phyloP scores from a whole-genome alignment of 2,329 filamentous ascomycete species.

The Penicillium glabrum region DNA sequence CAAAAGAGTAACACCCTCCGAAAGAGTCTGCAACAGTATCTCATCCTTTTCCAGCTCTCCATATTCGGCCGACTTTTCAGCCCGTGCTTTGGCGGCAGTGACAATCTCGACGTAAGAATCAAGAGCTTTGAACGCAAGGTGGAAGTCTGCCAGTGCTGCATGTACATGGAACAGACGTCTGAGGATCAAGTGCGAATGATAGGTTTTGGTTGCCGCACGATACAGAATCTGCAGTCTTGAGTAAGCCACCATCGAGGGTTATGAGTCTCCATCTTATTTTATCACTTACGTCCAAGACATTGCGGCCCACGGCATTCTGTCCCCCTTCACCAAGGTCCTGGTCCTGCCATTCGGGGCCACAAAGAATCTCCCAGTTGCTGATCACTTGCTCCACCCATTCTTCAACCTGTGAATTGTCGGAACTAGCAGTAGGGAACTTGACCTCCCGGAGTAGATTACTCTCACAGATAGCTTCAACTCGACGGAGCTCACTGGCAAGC shows the following conservation, averaged over 20 bases:
- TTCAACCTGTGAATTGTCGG: slow-evolving; percentile 77
- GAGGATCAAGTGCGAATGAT: slow-evolving; percentile 87
- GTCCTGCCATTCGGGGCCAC: slow-evolving; percentile 76
- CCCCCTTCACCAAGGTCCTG: slow-evolving; percentile 79
- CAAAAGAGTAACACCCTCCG: slow-evolving; percentile 75
- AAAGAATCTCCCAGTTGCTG: slow-evolving; percentile 80
- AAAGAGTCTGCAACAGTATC: slow-evolving; percentile 72
- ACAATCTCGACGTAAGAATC: slow-evolving; percentile 90
- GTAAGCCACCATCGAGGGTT: slow-evolving; percentile 13
- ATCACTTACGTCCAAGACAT: slow-evolving; percentile 65
- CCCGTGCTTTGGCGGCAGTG: slow-evolving; percentile 77
- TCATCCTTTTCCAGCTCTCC: slow-evolving; percentile 79
- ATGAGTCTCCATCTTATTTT: neutral
- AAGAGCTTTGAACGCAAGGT: slow-evolving; percentile 85
- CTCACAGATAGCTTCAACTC: slow-evolving; percentile 78
- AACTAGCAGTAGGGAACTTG: slow-evolving; percentile 78
- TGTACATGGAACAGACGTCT: slow-evolving; percentile 86
- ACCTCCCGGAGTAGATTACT: slow-evolving; percentile 74
- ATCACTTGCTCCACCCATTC: slow-evolving; percentile 76
- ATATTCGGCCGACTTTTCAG: slow-evolving; percentile 64
- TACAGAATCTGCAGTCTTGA: slow-evolving; percentile 67
- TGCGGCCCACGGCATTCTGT: slow-evolving; percentile 70
- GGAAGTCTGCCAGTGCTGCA: slow-evolving; percentile 83
- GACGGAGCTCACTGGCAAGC: slow-evolving; percentile 74
- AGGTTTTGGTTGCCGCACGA: slow-evolving; percentile 86